Evolutionary conservation across 225 moss, liverwort and hornwort species (phyloP).

Genomic region (Pleurozium schreberi): DNA sequence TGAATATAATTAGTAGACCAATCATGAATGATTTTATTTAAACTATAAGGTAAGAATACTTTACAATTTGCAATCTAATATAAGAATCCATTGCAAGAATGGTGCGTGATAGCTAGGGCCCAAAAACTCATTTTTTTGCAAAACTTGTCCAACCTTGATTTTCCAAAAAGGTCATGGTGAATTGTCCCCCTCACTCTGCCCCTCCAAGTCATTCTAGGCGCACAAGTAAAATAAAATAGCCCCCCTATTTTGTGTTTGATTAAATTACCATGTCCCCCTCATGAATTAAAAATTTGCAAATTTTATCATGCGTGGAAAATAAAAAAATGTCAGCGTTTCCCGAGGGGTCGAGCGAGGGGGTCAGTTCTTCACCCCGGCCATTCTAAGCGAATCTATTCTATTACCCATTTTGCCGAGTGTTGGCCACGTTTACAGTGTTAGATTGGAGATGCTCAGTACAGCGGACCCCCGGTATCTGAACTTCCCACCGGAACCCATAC

Average conservation of each 20-base stretch:
- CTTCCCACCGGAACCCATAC: background rate
- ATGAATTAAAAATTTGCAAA: too few species aligned
- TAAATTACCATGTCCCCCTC: too few species aligned
- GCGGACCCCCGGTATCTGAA: background rate
- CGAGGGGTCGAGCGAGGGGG: too few species aligned
- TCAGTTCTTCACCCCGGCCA: too few species aligned
- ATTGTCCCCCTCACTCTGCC: too few species aligned
- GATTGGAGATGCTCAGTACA: background rate
- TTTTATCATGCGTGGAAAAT: too few species aligned
- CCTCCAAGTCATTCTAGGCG: too few species aligned
- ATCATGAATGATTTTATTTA: background rate
- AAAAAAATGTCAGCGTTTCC: too few species aligned
- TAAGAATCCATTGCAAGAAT: background rate
- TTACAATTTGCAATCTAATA: background rate
- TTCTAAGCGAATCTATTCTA: too few species aligned
- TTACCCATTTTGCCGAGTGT: background rate
- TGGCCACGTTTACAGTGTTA: background rate
- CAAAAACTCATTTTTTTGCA: background rate
- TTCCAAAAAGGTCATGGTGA: too few species aligned
- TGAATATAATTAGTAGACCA: background rate
- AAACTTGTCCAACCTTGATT: background rate
- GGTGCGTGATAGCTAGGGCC: rapidly evolving
- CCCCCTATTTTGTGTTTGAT: too few species aligned
- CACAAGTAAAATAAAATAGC: too few species aligned
- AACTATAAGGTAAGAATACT: background rate